Base-by-base conservation (phyloP, 1,139 yeast species). In the Scheffersomyces insectosa region DNA sequence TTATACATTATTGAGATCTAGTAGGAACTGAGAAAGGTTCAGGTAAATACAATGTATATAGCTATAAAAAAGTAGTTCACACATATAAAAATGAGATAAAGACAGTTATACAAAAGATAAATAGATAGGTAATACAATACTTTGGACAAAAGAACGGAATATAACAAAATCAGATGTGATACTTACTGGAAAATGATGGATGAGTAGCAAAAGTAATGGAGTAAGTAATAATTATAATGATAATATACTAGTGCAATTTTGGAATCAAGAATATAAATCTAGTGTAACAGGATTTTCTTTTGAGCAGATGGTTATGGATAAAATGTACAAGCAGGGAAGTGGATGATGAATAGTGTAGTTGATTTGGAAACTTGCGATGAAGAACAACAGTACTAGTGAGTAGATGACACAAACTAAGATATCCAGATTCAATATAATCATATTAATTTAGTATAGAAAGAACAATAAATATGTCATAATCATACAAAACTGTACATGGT, bases 241-340 rank as follows among this genome's bases (percentile, higher is more conserved):
- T 31, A 20, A 20, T 31, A 31, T 20, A 14, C 23, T 20, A 31
- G 20, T 31, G 34, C 20, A 31, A 31, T 31, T 31, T 31, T 31
- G 34, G 34, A 31, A 31, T 15, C 34, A 31, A 31, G 33, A 31
- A 31, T 31, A 31, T 31, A 31, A 20, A 31, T 31, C 34, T 31
- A 31, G 34, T 20, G 34, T 4, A 31, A 31, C 23, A 31, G 20
- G n/a, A 31, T 14, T 20, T 13, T 31, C 33, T 31, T 31, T 13
- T 31, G n/a, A 31, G 33, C 11, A 31, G 14, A 15, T 31, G 14
- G 14, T 15, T 31, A 9, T 31, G 13, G 34, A 15, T 14, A 31
- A 31, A 14, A 13, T 31, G 23, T 31, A 31, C 34, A 31, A 20
- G 25, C 25, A 20, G 25, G 25, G 25, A 20, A 8, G 25, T 20